These are phyloP conservation scores for Xenosphaeropsis pyriputrescens DNA, from an alignment of 2,329 filamentous ascomycete genomes.

Conservation along the genomic window DNA sequence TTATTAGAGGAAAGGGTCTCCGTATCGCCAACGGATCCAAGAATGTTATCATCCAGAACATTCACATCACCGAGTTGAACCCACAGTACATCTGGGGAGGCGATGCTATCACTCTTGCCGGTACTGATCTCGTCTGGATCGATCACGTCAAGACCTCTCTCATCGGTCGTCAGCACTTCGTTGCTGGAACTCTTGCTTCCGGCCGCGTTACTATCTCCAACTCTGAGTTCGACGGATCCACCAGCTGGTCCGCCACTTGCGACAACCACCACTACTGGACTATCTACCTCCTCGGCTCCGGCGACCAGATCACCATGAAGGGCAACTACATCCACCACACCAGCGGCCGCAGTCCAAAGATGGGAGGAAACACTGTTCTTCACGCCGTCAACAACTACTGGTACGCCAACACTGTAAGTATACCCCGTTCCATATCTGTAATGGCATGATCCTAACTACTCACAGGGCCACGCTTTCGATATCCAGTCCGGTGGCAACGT, in stretches of 20 bases:
- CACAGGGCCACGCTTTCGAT: slow-evolving; percentile 29
- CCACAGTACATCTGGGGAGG: slow-evolving; percentile 23
- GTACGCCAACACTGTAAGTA: slow-evolving; percentile 7
- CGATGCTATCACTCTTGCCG: slow-evolving; percentile 20
- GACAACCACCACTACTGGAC: slow-evolving; percentile 32
- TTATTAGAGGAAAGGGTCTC: slow-evolving; percentile 16
- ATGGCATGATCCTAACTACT: slow-evolving; percentile 6
- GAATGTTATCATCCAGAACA: slow-evolving; percentile 15
- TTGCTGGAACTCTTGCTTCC: slow-evolving; percentile 18
- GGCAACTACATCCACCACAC: slow-evolving; percentile 29
- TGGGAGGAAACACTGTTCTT: slow-evolving; percentile 21
- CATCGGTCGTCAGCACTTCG: slow-evolving; percentile 28
- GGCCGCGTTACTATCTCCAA: slow-evolving; percentile 29
- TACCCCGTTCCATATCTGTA: no score
- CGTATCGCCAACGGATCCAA: slow-evolving; percentile 10
- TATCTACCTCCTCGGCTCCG: slow-evolving; percentile 23
- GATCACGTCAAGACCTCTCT: slow-evolving; percentile 24
- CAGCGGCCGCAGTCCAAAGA: slow-evolving; percentile 27
- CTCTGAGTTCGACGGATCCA: slow-evolving; percentile 27
- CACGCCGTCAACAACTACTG: slow-evolving; percentile 29
- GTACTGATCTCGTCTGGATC: slow-evolving; percentile 20
- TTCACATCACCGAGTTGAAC: slow-evolving; percentile 18
- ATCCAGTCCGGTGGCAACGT: slow-evolving; percentile 16
- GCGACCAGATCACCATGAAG: slow-evolving; percentile 25
- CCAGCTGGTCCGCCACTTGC: slow-evolving; percentile 26